A percentile compares a stretch with the other conserved stretches of the same genome.
Evolutionary conservation across 1,139 yeast genomes (phyloP).

Genomic region (Geotrichum aggregatum): DNA sequence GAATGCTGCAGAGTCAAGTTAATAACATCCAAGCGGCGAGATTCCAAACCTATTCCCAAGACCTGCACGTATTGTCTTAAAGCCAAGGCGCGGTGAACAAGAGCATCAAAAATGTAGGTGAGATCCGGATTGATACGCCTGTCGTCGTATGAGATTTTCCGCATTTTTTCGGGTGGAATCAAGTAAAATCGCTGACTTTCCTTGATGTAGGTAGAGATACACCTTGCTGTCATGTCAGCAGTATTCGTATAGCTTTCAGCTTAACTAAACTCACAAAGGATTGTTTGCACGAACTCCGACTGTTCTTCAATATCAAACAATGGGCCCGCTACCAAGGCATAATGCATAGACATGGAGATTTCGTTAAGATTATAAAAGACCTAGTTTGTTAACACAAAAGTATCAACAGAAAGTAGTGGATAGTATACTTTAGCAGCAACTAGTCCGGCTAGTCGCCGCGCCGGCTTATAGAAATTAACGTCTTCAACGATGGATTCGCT

Average conservation of each 20-base stretch:
- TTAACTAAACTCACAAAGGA: slow-evolving; percentile 49
- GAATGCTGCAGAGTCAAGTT: slow-evolving; percentile 54
- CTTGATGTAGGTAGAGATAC: slow-evolving; percentile 75
- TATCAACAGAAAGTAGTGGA: background rate
- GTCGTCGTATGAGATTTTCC: slow-evolving; percentile 17
- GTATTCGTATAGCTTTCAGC: too few relatives aligned
- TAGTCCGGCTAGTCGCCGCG: slow-evolving; percentile 65
- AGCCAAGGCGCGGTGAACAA: slow-evolving; percentile 74
- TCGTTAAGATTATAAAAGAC: slow-evolving; percentile 95
- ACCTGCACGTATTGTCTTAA: slow-evolving; percentile 74
- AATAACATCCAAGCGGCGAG: slow-evolving; percentile 78
- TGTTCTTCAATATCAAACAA: slow-evolving; percentile 65
- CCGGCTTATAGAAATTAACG: slow-evolving; percentile 24
- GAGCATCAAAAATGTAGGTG: slow-evolving; percentile 68
- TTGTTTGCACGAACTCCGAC: slow-evolving; percentile 85
- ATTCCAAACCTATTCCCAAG: slow-evolving; percentile 84
- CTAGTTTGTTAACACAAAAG: background rate
- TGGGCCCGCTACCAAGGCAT: slow-evolving; percentile 79
- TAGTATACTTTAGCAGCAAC: slow-evolving; percentile 63
- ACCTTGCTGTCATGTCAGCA: slow-evolving; percentile 47
- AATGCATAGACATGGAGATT: slow-evolving; percentile 82
- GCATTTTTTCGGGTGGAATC: slow-evolving; percentile 29
- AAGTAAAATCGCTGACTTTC: slow-evolving; percentile 57
- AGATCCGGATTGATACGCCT: slow-evolving; percentile 56
- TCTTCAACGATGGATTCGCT: slow-evolving; percentile 49